These are phyloP conservation scores for Kodamaea sp. DNA, from an alignment of 1,139 yeast species.

Conservation along the genomic window DNA sequence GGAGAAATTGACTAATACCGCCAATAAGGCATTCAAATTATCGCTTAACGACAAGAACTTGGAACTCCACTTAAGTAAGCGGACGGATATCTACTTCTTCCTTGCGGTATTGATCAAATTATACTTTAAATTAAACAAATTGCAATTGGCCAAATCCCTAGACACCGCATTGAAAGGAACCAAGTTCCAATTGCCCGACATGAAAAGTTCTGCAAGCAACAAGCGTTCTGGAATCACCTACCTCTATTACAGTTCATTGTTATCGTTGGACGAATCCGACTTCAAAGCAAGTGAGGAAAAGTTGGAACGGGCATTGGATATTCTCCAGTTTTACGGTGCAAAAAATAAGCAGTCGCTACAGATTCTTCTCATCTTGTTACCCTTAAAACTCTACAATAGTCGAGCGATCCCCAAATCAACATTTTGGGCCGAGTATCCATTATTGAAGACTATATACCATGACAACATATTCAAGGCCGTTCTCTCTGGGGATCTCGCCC, in stretches of 20 bases:
- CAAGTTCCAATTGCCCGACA: constrained; percentile 44
- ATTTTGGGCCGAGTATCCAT: constrained; percentile 49
- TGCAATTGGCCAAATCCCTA: constrained; percentile 76
- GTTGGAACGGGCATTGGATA: constrained; percentile 48
- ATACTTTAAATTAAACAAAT: constrained; percentile 68
- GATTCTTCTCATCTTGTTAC: constrained; percentile 54
- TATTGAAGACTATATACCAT: constrained; percentile 44
- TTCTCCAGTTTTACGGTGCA: constrained; percentile 28
- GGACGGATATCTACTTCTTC: constrained; percentile 71
- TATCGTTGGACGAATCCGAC: constrained; percentile 64
- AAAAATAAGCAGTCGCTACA: constrained; percentile 33
- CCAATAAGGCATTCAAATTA: constrained; percentile 74
- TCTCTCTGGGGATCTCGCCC: constrained; percentile 53
- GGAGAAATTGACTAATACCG: constrained; percentile 62
- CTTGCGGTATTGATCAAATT: constrained; percentile 71
- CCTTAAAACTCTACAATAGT: constrained; percentile 49
- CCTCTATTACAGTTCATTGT: constrained; percentile 64
- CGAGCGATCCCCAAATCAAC: constrained; percentile 40
- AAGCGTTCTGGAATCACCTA: constrained; percentile 60
- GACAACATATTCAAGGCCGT: constrained; percentile 51
- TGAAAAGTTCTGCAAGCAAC: constrained; percentile 49
- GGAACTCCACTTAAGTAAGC: constrained; percentile 50
- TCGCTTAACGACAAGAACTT: constrained; percentile 78
- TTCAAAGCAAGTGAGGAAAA: constrained; percentile 50
- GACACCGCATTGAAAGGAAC: constrained; percentile 70